Base-by-base conservation (phyloP, 129 eudicot species). In the Arctium lappa region DNA sequence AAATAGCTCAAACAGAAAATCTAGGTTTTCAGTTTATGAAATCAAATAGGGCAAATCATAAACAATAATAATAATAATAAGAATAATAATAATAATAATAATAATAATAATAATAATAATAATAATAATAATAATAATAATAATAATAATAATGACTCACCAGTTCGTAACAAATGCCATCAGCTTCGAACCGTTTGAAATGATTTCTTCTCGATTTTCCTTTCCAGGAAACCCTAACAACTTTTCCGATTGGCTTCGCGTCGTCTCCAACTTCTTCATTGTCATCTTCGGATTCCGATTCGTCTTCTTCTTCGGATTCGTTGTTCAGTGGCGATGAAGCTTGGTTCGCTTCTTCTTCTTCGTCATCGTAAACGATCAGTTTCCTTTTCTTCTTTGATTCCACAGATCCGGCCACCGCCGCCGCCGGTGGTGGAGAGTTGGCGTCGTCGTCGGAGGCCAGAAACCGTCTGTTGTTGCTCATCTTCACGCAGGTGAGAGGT, bases 211-310 rank as follows among this genome's bases (percentile, higher is more conserved):
- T 33, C 11, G 70, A 73, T 5, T 22, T 42, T 40, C 70, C 83
- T 30, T 72, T 29, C 13, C 75, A 39, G 0, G 83, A 84, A 84
- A 84, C 83, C 75, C 75, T 79, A 79, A 84, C 73, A 22, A 65
- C 44, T 63, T 63, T 44, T 84, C 87, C 87, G 4, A 84, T 73
- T 7, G 80, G 29, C 70, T 79, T 78, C 74, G 38, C 60, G 2
- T 65, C 73, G 12, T 29, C 68, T 60, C 1, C 72, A 13, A 8
- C 18, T 12, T 70, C 73, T 29, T 78, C 82, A 38, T 83, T 66
- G 0, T 83, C 81, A 0, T 34, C 76, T 1, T 75, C 75, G 2
- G 27, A 22, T 22, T 22, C 27, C 27, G 27, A 22, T 0, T 73
- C 56, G 6, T 32, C 31, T 4, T 1, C 56, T 32, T 31, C 38